These are phyloP conservation scores for Fusarium stilboides DNA, from an alignment of 2,329 filamentous ascomycete genomes.

Conservation along the genomic window DNA sequence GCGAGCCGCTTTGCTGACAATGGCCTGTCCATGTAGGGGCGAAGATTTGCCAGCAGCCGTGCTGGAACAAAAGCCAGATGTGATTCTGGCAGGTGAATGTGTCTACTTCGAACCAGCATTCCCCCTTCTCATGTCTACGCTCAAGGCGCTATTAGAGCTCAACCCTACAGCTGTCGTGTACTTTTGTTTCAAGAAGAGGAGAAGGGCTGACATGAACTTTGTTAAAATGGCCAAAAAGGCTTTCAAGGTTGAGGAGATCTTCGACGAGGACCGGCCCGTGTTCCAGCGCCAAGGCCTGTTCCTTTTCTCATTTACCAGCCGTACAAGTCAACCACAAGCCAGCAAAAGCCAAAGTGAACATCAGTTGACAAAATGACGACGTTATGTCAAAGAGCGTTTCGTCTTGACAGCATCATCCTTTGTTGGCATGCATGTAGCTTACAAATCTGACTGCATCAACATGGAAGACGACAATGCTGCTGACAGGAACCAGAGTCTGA, in stretches of 20 bases:
- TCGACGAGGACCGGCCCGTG: constrained; percentile 71
- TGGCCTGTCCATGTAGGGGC: constrained; percentile 63
- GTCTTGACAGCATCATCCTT: constrained; percentile 36
- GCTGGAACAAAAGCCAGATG: constrained; percentile 74
- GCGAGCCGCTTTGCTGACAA: constrained; percentile 39
- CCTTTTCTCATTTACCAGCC: constrained; percentile 70
- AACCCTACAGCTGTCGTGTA: constrained; percentile 76
- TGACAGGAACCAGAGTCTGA: constrained; percentile 16
- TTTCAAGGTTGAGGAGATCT: constrained; percentile 74
- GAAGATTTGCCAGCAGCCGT: constrained; percentile 70
- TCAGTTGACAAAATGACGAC: constrained; percentile 38
- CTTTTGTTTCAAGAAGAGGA: constrained; percentile 96
- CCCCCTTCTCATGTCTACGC: constrained; percentile 84
- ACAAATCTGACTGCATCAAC: constrained; percentile 18
- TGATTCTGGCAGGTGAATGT: constrained; percentile 95
- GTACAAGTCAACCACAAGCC: constrained; percentile 49
- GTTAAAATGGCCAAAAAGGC: constrained; percentile 78
- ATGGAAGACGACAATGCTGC: constrained; percentile 7
- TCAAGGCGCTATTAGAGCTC: constrained; percentile 80
- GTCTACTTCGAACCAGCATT: constrained; percentile 98
- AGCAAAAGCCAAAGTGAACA: constrained; percentile 33
- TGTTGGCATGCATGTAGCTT: constrained; percentile 27
- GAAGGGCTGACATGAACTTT: constrained; percentile 84
- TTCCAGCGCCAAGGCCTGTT: constrained; percentile 73
- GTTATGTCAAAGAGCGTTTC: constrained; percentile 38